Evolutionary conservation across 768 basidiomycete genomes (phyloP), one percentile per base, ranked within the genome.

Genomic region (Lentinula sp.): DNA sequence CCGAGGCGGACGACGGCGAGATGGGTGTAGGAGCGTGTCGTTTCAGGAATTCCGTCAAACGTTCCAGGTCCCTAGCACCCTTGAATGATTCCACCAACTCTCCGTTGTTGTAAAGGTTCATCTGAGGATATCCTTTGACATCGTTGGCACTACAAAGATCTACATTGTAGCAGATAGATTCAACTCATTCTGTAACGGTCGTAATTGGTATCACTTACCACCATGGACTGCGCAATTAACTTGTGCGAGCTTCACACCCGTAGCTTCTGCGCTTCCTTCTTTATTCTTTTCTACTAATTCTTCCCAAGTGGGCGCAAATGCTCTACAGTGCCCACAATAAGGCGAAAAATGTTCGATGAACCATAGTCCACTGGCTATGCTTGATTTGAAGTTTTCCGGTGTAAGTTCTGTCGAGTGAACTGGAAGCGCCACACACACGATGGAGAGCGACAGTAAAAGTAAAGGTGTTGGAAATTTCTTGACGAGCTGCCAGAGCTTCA

Each of bases 301-400:
- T 46, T 85, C 77, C 93, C 95, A 97, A 31, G 87, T 93, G 0
- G 94, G 88, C 9, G 84, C 86, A 65, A 97, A 96, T 0, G 75
- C 70, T 35, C 80, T 78, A 72, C 94, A 97, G 69, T 96, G 94
- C 4, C 72, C 69, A 66, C 95, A 97, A 68, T 86, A 88, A 0
- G 95, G 95, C 1, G 91, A 94, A 70, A 84, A 97, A 71, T 91
- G 88, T 66, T 96, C 93, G 53, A 96, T 76, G 61, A 95, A 85
- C 88, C 87, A 91, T 4, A 85, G 74, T n/a, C 89, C 90, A 0
- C 78, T 66, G 0, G 79, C 66, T 18, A 83, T 78, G 0, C 82
- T 76, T 13, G 74, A 60, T 9, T 80, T 69, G 70, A 93, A 91
- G 63, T 79, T 82, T 50, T 83, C 80, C 3, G 86, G 82, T 61